Percentiles rank a stretch among this genome's conserved stretches.
phyloP scores from a whole-genome alignment of 1,284 basidiomycete genomes.

The Schizophyllum amplum region DNA sequence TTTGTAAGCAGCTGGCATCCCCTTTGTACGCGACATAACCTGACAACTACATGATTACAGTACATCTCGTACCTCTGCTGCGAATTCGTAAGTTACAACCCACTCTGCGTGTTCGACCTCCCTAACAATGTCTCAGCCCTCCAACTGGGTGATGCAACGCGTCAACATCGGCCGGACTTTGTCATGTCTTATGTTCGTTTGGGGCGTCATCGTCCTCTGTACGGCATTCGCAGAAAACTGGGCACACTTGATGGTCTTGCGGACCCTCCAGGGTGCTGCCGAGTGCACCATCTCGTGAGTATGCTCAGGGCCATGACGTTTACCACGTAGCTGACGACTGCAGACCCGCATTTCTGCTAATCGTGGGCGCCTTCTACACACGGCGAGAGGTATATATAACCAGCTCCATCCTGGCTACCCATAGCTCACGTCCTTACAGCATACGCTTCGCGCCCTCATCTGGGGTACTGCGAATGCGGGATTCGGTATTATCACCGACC shows the following conservation, averaged over 20 bases:
- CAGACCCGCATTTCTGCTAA: constrained; percentile 13
- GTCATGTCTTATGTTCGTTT: constrained; percentile 8
- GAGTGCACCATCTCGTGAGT: constrained; percentile 12
- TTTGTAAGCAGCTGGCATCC: not conserved
- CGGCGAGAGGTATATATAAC: constrained; percentile 4
- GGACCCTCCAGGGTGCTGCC: constrained; percentile 13
- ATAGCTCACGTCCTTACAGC: constrained; percentile 5
- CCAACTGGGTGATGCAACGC: constrained; percentile 10
- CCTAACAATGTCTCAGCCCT: not conserved
- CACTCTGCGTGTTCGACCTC: too few relatives aligned
- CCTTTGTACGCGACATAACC: not conserved
- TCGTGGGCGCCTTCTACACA: constrained; percentile 12
- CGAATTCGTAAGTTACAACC: not conserved
- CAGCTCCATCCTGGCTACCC: not conserved
- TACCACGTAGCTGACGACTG: too few relatives aligned
- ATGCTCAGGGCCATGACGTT: too few relatives aligned
- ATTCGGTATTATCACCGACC: constrained; percentile 3
- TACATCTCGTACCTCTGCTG: not conserved
- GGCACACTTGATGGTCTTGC: constrained; percentile 7
- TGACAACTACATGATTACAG: not conserved
- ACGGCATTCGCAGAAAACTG: constrained; percentile 9
- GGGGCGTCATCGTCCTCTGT: constrained; percentile 8
- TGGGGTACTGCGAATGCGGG: constrained; percentile 9
- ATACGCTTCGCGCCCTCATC: constrained; percentile 11
- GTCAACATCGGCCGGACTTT: constrained; percentile 8